Conservation (phyloP, 805 yeast genomes). For the Sungouiozyma ichnusensis region DNA sequence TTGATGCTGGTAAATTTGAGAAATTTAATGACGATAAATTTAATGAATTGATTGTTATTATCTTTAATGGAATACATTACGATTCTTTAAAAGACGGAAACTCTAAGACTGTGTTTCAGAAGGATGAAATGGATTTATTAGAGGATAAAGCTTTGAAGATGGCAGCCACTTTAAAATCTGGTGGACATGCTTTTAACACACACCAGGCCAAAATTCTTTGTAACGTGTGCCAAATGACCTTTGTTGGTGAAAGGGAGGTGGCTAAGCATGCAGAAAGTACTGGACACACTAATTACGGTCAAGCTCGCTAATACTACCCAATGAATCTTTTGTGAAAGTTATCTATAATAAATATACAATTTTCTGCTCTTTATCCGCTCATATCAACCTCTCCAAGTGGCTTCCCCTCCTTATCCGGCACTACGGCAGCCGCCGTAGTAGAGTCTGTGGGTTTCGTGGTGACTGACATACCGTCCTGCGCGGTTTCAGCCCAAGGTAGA, state of each 20-base stretch:
- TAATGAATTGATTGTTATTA: slow-evolving; percentile 37
- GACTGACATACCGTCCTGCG: no score
- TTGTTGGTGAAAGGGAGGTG: slow-evolving; percentile 58
- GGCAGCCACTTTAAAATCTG: slow-evolving; percentile 35
- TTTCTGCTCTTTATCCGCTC: slow-evolving; percentile 2
- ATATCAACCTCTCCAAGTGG: slow-evolving; percentile 2
- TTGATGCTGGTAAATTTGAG: slow-evolving; percentile 49
- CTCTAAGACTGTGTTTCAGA: slow-evolving; percentile 33
- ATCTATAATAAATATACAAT: neutral
- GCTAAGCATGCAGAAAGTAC: slow-evolving; percentile 51
- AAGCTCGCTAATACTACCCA: slow-evolving; percentile 21
- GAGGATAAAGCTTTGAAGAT: slow-evolving; percentile 20
- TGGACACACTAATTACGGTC: slow-evolving; percentile 56
- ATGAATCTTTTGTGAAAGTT: neutral
- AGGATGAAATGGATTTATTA: slow-evolving; percentile 13
- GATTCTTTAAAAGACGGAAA: slow-evolving; percentile 42
- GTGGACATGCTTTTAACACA: slow-evolving; percentile 58
- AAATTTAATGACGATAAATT: slow-evolving; percentile 39
- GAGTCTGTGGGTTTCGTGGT: neutral
- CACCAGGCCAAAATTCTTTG: slow-evolving; percentile 48
- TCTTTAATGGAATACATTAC: slow-evolving; percentile 67
- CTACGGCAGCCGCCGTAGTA: neutral
- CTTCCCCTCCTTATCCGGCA: neutral
- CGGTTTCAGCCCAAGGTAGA: slow-evolving; percentile 11
- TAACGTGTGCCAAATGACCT: slow-evolving; percentile 38